phyloP scores from a whole-genome alignment of 768 basidiomycete species.

The Podaxis pistillaris region DNA sequence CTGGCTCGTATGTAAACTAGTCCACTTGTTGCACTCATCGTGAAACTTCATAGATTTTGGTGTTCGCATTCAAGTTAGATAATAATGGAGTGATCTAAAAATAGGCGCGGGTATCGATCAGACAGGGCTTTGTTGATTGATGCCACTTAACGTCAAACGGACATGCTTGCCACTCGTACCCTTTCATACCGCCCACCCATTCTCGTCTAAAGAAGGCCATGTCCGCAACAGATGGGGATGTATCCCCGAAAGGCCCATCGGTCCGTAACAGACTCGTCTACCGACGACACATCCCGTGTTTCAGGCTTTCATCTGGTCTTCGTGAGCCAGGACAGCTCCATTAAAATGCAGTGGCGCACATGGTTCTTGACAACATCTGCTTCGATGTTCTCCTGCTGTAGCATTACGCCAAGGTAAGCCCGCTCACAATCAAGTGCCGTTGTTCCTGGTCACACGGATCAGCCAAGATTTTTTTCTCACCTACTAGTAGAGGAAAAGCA shows the following conservation, averaged over 20 bases:
- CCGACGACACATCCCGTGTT: neutral
- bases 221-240: neutral
- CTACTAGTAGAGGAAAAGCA: neutral
- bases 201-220: neutral
- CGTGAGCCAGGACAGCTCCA: neutral
- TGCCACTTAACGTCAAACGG: neutral
- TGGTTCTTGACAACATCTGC: no score
- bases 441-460: neutral
- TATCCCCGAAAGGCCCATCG: neutral
- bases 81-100: neutral
- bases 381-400: no score
- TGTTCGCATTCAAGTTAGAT: neutral
- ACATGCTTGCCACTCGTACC: neutral
- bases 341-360: no score
- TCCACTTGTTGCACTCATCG: neutral
- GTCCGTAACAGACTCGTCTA: neutral
- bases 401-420: neutral
- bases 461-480: neutral
- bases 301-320: neutral
- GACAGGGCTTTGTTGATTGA: neutral
- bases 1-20: neutral
- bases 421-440: neutral
- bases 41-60: neutral
- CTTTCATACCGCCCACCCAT: neutral
- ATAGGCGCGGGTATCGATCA: neutral